phyloP scores from a whole-genome alignment of 1,139 yeast genomes.

The Magnusiomyces fungicola region DNA sequence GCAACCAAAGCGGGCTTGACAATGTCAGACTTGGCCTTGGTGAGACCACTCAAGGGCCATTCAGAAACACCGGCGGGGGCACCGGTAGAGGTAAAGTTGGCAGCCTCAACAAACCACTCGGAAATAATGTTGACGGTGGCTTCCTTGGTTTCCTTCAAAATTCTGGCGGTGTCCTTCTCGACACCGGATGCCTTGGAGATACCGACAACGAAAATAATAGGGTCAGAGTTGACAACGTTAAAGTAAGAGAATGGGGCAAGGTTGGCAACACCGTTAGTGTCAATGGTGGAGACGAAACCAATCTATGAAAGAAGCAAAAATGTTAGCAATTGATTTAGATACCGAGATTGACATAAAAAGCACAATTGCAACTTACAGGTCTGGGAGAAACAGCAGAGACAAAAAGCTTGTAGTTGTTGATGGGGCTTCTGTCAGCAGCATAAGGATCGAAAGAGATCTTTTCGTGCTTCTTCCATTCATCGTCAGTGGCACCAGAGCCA shows the following conservation, averaged over 20 bases:
- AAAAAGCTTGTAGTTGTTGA: slow-evolving; percentile 45
- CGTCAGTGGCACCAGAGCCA: slow-evolving; percentile 43
- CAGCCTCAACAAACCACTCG: slow-evolving; percentile 62
- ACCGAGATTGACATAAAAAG: background rate
- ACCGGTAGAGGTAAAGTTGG: slow-evolving; percentile 43
- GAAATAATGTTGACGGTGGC: slow-evolving; percentile 52
- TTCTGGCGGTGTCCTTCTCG: slow-evolving; percentile 45
- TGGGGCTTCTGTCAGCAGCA: slow-evolving; percentile 37
- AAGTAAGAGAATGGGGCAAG: slow-evolving; percentile 57
- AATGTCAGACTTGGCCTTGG: slow-evolving; percentile 38
- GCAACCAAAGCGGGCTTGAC: slow-evolving; percentile 54
- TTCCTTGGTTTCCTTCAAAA: slow-evolving; percentile 46
- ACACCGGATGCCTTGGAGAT: slow-evolving; percentile 37
- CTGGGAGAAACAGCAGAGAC: slow-evolving; percentile 49
- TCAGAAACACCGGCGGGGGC: slow-evolving; percentile 48
- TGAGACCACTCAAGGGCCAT: slow-evolving; percentile 50
- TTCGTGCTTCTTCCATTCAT: slow-evolving; percentile 35
- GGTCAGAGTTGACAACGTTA: slow-evolving; percentile 44
- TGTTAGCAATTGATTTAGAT: background rate
- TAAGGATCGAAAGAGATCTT: slow-evolving; percentile 47
- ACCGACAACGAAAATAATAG: slow-evolving; percentile 52
- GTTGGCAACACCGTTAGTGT: slow-evolving; percentile 40
- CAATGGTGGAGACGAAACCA: slow-evolving; percentile 47
- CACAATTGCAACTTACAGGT: slow-evolving; percentile 30
- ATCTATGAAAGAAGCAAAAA: slow-evolving; percentile 21